Evolutionary conservation across 495 filamentous ascomycete species (phyloP).

Genomic region (Cetradonia linearis): DNA sequence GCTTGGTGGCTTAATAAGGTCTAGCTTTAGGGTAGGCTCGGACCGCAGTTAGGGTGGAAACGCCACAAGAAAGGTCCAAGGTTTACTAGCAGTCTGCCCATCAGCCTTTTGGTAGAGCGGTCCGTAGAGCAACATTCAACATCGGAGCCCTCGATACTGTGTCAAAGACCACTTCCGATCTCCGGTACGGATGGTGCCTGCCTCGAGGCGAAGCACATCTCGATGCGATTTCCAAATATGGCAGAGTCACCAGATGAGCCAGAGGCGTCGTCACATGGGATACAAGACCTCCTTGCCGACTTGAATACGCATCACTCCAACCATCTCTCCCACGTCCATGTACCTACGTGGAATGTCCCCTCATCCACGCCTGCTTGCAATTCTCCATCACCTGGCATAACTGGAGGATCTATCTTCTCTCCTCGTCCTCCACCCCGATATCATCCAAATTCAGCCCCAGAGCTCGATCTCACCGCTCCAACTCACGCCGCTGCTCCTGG

Average conservation of each 20-base stretch:
- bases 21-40: not conserved
- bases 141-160: not conserved
- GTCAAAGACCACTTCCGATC: not conserved
- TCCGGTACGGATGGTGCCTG: not conserved
- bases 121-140: not conserved
- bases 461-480: conserved; percentile 21
- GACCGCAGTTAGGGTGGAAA: not conserved
- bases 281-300: conserved; percentile 21
- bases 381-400: conserved; percentile 18
- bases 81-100: not conserved
- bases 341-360: conserved; percentile 25
- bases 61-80: not conserved
- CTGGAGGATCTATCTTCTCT: conserved; percentile 25
- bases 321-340: conserved; percentile 10
- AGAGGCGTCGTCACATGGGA: conserved; percentile 22
- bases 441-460: conserved; percentile 19
- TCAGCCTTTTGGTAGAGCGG: not conserved
- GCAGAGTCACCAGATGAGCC: conserved; percentile 25
- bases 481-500: conserved; percentile 9
- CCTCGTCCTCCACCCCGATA: conserved; percentile 17
- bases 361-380: conserved; percentile 15
- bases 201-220: not conserved
- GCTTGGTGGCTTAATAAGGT: too few species aligned
- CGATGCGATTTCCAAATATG: conserved; percentile 24
- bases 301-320: conserved; percentile 14